Conservation (phyloP, 163 green algal genomes). For the Scenedesmus sp. region DNA sequence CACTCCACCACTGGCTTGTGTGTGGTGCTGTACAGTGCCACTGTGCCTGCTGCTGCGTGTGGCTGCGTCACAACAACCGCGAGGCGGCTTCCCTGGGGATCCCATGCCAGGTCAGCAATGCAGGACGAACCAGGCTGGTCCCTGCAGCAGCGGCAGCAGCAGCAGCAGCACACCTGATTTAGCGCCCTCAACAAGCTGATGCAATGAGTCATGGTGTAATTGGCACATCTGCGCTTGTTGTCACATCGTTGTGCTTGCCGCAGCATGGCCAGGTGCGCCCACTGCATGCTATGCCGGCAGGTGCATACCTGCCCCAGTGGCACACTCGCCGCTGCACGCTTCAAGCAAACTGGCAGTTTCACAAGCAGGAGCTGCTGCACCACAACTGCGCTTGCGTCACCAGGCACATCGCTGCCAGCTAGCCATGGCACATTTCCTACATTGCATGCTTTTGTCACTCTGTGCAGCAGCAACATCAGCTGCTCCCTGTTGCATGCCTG, state of each 20-base stretch:
- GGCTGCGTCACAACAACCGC: conserved; percentile 53
- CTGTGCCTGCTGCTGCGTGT: conserved; percentile 46
- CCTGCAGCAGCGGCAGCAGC: conserved; percentile 11
- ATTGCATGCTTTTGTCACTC: no score
- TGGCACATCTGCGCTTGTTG: no score
- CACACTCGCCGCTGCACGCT: no score
- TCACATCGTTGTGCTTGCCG: background rate
- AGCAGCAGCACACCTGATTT: background rate
- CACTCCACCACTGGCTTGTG: conserved; percentile 56
- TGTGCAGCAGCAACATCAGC: background rate
- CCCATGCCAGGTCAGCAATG: conserved; percentile 63
- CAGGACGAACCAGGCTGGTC: background rate
- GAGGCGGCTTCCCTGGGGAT: conserved; percentile 57
- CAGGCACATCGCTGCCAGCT: no score
- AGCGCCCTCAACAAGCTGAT: background rate
- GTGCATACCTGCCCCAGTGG: no score
- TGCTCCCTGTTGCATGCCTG: conserved; percentile 9
- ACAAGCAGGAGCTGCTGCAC: no score
- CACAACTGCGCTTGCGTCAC: background rate
- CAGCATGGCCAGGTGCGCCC: background rate
- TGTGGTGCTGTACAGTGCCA: conserved; percentile 64
- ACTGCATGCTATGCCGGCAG: no score
- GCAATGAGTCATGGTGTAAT: no score
- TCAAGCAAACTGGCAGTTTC: no score
- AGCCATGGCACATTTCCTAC: conserved; percentile 53